phyloP scores from a whole-genome alignment of 1,284 basidiomycete genomes.

The Moesziomyces sp. region DNA sequence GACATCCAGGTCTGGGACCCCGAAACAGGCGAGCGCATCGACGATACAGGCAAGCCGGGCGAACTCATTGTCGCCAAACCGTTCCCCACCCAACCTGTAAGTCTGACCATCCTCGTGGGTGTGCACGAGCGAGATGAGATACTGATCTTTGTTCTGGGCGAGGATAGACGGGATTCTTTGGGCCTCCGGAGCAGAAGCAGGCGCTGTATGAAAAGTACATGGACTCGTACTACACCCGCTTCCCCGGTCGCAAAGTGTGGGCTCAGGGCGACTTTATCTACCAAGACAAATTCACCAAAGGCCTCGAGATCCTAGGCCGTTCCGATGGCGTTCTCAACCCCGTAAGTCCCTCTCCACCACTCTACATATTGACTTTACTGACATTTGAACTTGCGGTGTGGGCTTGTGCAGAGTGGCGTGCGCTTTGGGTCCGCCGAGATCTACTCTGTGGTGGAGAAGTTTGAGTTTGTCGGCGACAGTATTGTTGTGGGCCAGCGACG shows the following conservation, averaged over 20 bases:
- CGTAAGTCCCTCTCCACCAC: constrained; percentile 55
- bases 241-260: constrained; percentile 44
- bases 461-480: constrained; percentile 58
- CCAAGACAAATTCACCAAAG: constrained; percentile 70
- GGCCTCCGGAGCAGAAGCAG: constrained; percentile 46
- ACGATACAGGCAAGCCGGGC: constrained; percentile 56
- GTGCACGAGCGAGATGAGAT: too few species aligned
- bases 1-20: constrained; percentile 59
- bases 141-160: background rate
- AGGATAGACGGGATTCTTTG: constrained; percentile 37
- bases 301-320: constrained; percentile 80
- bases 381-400: background rate
- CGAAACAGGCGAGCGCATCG: constrained; percentile 45
- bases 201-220: constrained; percentile 62
- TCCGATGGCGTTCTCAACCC: constrained; percentile 71
- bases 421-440: constrained; percentile 86
- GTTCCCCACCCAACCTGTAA: constrained; percentile 66
- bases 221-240: constrained; percentile 66
- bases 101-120: constrained; percentile 19
- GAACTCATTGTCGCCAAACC: constrained; percentile 63
- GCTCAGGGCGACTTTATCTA: constrained; percentile 56
- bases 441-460: constrained; percentile 77
- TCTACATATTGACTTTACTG: background rate
- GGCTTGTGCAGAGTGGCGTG: constrained; percentile 72
- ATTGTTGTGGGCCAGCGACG: constrained; percentile 62